Conservation (phyloP, 306 rosid species). For the Datisca glomerata region DNA sequence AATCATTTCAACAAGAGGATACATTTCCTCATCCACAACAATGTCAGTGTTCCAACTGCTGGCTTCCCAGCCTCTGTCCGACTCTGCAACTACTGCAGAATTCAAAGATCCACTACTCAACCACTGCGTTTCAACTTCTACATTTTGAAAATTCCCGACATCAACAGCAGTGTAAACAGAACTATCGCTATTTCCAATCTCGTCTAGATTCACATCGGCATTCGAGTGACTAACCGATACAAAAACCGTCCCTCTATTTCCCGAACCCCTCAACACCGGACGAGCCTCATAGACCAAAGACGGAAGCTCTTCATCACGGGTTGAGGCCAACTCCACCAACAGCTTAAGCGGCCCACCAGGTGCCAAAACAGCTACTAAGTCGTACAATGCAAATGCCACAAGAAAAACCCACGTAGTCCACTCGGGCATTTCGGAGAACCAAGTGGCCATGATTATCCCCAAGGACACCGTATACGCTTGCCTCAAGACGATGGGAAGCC, state of each 20-base stretch:
- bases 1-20: constrained; percentile 55
- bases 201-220: constrained; percentile 13
- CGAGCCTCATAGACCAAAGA: constrained; percentile 84
- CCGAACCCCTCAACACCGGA: constrained; percentile 26
- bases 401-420: constrained; percentile 88
- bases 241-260: constrained; percentile 20
- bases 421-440: constrained; percentile 82
- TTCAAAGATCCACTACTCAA: constrained; percentile 24
- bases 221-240: constrained; percentile 38
- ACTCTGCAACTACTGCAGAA: constrained; percentile 13
- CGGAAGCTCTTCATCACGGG: constrained; percentile 76
- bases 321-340: constrained; percentile 73
- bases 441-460: constrained; percentile 77
- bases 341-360: constrained; percentile 91
- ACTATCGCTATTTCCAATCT: constrained; percentile 6
- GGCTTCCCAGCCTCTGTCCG: constrained; percentile 11
- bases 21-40: constrained; percentile 34
- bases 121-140: constrained; percentile 16
- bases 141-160: constrained; percentile 6
- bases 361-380: constrained; percentile 76
- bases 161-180: constrained; percentile 15
- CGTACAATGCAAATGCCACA: constrained; percentile 70
- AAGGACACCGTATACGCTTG: constrained; percentile 60
- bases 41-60: constrained; percentile 22
- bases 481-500: constrained; percentile 60